Evolutionary conservation across 2,329 filamentous ascomycete genomes (phyloP), one percentile per base, ranked within the genome.

Genomic region (Penicillium sp.): DNA sequence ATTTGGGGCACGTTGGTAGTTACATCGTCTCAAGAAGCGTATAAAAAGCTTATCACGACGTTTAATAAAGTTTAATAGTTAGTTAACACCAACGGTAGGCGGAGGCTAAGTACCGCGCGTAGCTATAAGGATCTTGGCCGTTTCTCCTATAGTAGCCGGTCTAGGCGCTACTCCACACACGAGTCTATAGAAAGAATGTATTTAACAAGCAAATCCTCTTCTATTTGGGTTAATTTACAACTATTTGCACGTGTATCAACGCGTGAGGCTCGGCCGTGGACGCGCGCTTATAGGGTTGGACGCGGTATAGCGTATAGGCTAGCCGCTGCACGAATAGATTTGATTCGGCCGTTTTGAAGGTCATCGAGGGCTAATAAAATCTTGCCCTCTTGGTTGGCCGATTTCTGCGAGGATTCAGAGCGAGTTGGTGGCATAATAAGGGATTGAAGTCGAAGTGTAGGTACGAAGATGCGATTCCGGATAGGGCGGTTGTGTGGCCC

Each of bases 261-360:
- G 36, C 9, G n/a, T n/a, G n/a, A n/a, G n/a, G n/a, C n/a, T 24
- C 9, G 5, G 4, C 36, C n/a, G 5, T n/a, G 3, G 12, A 24
- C 36, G 36, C 36, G 33, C 34, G 5, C 9, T 9, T 33, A n/a
- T 27, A 45, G 34, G 28, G n/a, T 43, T 3, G 35, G 7, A 29
- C 1, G 28, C 1, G 37, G 47, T 41, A 49, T 39, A 29, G 28
- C 42, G 37, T 49, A 49, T 41, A 45, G 36, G 28, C 26, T 45
- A 11, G 47, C n/a, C n/a, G n/a, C n/a, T n/a, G n/a, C n/a, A n/a
- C n/a, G n/a, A n/a, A n/a, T n/a, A n/a, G n/a, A n/a, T n/a, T n/a
- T n/a, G n/a, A n/a, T n/a, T n/a, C n/a, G n/a, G n/a, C n/a, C n/a
- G n/a, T n/a, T n/a, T n/a, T n/a, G n/a, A n/a, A n/a, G n/a, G n/a